Base-by-base conservation (phyloP, 345 rosid species). In the Euphorbia lathyris region DNA sequence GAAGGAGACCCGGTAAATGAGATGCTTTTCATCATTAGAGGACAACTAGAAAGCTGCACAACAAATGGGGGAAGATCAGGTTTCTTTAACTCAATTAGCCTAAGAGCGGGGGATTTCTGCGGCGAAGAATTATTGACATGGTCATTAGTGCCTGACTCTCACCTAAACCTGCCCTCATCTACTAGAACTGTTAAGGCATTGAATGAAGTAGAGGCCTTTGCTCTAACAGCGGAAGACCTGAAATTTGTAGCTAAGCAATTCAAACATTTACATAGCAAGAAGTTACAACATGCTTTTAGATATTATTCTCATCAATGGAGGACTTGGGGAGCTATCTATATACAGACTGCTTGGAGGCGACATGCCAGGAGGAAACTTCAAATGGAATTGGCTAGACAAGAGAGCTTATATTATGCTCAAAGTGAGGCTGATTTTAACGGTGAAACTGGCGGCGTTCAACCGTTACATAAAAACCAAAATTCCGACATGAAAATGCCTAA, bases 251-350 rank as follows among this genome's bases (percentile, higher is more conserved):
- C 65, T 0, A 60, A 60, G 9, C 65, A 60, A 34, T 60, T 60
- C 47, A 60, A 60, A n/a, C 45, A 42, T 14, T 60, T 60, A 14
- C 65, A 36, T 12, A 60, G 47, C 65, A 60, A 60, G 40, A 60
- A 36, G 16, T 25, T 60, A 45, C 65, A 60, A 27, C 65, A 60
- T n/a, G 65, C 65, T 34, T 60, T 60, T 23, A 7, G 65, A 42
- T 60, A 60, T 60, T 60, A 60, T 12, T 60, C 65, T 22, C 65
- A 60, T 60, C 65, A 60, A 19, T 60, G 65, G 65, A 60, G 65
- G 23, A 60, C 65, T 17, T 60, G 65, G 65, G 47, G 65, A 34
- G 65, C 65, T 34, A 34, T 45, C 23, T 60, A 27, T 60, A 60
- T 60, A 32, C 65, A 60, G 32, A 60, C 65, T 16, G 65, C 65